Base-by-base conservation (phyloP, 106 monocot species). In the Agapanthus africanus region DNA sequence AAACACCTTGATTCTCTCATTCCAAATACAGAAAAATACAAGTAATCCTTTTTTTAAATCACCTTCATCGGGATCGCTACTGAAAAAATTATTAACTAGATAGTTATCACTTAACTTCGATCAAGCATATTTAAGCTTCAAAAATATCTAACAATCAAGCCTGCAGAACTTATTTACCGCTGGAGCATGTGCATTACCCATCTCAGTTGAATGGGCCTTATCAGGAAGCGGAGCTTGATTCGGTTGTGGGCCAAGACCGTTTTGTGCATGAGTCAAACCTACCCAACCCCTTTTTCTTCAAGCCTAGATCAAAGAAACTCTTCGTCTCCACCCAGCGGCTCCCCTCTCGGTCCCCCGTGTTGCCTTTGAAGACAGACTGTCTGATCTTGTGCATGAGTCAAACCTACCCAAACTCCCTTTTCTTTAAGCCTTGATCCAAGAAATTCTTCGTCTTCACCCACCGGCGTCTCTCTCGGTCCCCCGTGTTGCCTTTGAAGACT, bases 381-480 rank as follows among this genome's bases (percentile, higher is more conserved):
- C n/a, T n/a, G n/a, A n/a, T n/a, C 63, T 73, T 37, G 69, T 79
- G 21, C 16, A 37, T 4, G 73, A 79, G 26, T 16, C 27, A 36
- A 73, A 79, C 63, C 30, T 79, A 13, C 47, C 69, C n/a, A 64
- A 74, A 30, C 74, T 79, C 21, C 68, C 74, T 22, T 52, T 74
- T 69, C 21, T 69, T 31, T 69, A 73, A 15, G 73, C 79, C 16
- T 38, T 79, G 50, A 31, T 68, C 69, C 73, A 79, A 26, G 79
- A 79, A 21, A 70, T 61, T 2, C 61, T 79, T 54, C 73, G 79
- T 0, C 38, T 70, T 52, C 74, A 73, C 35, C 73, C 79, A 1
- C 44, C 74, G 2, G 54, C 79, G 0, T 73, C 79, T 0, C 73
- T 79, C 36, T 63, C 74, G 49, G 60, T 74, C 41, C 79, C 79